A percentile compares a stretch with the other conserved stretches of the same genome.
Conservation (phyloP, 768 basidiomycete genomes). For the Psilocybe azurescens region DNA sequence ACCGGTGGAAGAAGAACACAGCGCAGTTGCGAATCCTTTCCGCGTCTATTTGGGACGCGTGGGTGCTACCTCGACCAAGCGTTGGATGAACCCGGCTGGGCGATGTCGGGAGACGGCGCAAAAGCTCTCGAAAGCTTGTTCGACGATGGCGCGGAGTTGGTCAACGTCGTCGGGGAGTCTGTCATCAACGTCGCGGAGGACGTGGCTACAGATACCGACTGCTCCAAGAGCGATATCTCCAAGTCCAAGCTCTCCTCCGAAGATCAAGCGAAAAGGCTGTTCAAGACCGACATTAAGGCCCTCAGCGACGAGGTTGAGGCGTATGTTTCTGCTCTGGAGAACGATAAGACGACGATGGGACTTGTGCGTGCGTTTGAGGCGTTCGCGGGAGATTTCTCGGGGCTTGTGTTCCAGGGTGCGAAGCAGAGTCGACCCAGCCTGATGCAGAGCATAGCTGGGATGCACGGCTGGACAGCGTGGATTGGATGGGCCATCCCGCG, state of each 20-base stretch:
- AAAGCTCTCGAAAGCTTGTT: slow-evolving; percentile 24
- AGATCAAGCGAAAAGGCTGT: slow-evolving; percentile 15
- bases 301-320: slow-evolving; percentile 24
- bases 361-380: slow-evolving; percentile 23
- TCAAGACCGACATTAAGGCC: slow-evolving; percentile 19
- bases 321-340: slow-evolving; percentile 24
- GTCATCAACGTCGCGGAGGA: slow-evolving; percentile 20
- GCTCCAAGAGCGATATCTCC: background rate
- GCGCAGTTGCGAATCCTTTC: slow-evolving; percentile 11
- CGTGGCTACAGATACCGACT: background rate
- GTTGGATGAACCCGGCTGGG: slow-evolving; percentile 29
- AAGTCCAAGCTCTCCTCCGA: background rate
- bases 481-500: slow-evolving; percentile 40
- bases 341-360: slow-evolving; percentile 30
- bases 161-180: slow-evolving; percentile 25
- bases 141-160: slow-evolving; percentile 26
- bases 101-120: slow-evolving; percentile 20
- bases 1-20: slow-evolving; percentile 16
- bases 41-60: slow-evolving; percentile 26
- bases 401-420: slow-evolving; percentile 13
- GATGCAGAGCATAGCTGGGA: slow-evolving; percentile 14
- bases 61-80: slow-evolving; percentile 28
- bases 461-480: slow-evolving; percentile 31
- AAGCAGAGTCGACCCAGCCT: slow-evolving; percentile 2
- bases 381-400: slow-evolving; percentile 18